Evolutionary conservation across 805 yeast genomes (phyloP), one percentile per base, ranked within the genome.

Genomic region (Pichia eremophila): DNA sequence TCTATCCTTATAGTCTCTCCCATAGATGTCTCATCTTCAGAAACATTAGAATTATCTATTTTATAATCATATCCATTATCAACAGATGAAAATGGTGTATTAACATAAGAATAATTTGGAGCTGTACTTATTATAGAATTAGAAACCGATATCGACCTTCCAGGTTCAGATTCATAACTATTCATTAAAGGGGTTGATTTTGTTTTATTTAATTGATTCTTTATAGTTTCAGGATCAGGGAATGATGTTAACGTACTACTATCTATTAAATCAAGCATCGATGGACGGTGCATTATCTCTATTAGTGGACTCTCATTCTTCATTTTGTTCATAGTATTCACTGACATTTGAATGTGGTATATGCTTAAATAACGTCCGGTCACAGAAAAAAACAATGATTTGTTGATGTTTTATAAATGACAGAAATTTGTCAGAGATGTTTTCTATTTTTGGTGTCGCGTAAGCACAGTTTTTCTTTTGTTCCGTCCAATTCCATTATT

Each of bases 1-100:
- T 34, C n/a, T 34, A 34, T 34, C 17, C 36, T 34, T 14, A 34
- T 34, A 2, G 36, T 34, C 9, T 34, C 12, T 2, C 12, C 42
- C 7, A 9, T 14, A 5, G 22, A 14, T 25, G 18, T 12, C 15
- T 22, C 18, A 25, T 39, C 17, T 25, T 14, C 18, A 14, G 14
- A 29, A 29, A 11, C 32, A 22, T 22, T 22, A 22, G 25, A 22
- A 22, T 22, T 22, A 22, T 22, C 5, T 11, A 46, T n/a, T 32
- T 41, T 14, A 38, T 38, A 46, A 31, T 46, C 49, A 39, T 46
- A 46, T 31, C 37, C 34, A 32, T 46, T 34, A 38, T 46, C 49
- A 10, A 42, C 14, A 8, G 49, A 46, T 29, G 49, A 46, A 18
- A 42, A 45, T 9, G 46, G 49, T 1, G 49, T 41, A 8, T 41